Percentiles rank a stretch among this genome's conserved stretches.
These are phyloP conservation scores for Pleurotus tuoliensis DNA, from an alignment of 768 basidiomycete genomes.

Conservation along the genomic window DNA sequence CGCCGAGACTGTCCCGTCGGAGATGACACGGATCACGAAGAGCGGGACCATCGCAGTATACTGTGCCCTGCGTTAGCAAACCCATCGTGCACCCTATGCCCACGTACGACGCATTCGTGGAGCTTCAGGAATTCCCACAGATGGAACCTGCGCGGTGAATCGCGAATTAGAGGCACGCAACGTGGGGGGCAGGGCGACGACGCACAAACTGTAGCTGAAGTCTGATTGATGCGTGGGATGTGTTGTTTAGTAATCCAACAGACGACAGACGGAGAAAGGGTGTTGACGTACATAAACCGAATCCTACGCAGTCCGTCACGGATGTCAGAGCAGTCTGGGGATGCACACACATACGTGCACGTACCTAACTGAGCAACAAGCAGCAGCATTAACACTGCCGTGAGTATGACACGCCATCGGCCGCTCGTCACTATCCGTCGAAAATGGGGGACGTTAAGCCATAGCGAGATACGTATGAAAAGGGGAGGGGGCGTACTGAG, in stretches of 20 bases:
- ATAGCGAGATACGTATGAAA: not conserved
- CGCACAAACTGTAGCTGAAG: constrained; percentile 1
- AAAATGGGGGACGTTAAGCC: not conserved
- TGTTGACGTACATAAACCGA: not conserved
- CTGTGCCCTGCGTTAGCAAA: no score
- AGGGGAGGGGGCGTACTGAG: not conserved
- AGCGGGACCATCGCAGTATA: constrained; percentile 1
- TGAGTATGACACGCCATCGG: not conserved
- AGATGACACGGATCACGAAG: not conserved
- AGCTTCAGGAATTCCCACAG: not conserved
- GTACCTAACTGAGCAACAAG: no score
- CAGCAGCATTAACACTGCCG: not conserved
- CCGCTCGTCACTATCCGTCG: not conserved
- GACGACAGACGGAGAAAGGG: no score
- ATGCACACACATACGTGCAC: not conserved
- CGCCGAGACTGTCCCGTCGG: not conserved
- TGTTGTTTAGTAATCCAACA: not conserved
- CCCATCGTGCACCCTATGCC: not conserved
- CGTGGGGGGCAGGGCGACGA: not conserved
- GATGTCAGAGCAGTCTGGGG: not conserved
- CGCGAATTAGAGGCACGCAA: not conserved
- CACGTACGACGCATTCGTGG: not conserved
- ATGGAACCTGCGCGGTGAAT: not conserved
- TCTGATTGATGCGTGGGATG: not conserved
- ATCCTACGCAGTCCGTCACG: not conserved